These are phyloP conservation scores for Primulina eburnea DNA, from an alignment of 257 asterid genomes.

Conservation along the genomic window DNA sequence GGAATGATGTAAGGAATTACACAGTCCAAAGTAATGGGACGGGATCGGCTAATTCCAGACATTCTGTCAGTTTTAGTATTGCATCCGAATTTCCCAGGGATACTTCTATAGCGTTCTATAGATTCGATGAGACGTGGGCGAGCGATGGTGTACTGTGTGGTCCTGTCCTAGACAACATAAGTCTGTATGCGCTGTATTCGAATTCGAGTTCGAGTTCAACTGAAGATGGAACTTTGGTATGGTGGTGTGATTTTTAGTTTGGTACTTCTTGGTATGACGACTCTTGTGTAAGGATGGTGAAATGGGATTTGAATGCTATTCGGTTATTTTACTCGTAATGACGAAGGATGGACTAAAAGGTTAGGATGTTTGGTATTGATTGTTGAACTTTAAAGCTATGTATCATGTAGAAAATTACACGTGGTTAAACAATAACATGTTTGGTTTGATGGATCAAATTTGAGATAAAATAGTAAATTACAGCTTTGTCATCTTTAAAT, in stretches of 20 bases:
- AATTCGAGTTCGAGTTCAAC: background rate
- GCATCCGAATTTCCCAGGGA: background rate
- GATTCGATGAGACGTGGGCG: slow-evolving; percentile 22
- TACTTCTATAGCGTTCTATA: slow-evolving; percentile 19
- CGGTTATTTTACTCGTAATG: too few species aligned
- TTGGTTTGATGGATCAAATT: too few species aligned
- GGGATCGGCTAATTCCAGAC: slow-evolving; percentile 7
- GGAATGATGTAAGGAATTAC: slow-evolving; percentile 17
- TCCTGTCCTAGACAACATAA: slow-evolving; percentile 25
- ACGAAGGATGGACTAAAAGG: too few species aligned
- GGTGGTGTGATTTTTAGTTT: slow-evolving; percentile 10
- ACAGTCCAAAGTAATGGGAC: slow-evolving; percentile 22
- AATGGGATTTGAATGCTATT: too few species aligned
- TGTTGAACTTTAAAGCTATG: too few species aligned
- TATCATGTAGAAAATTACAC: too few species aligned
- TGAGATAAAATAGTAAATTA: too few species aligned
- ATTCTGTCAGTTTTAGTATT: slow-evolving; percentile 3
- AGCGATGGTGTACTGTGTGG: slow-evolving; percentile 26
- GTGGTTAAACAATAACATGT: too few species aligned
- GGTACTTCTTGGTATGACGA: slow-evolving; percentile 8
- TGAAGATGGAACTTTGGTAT: background rate
- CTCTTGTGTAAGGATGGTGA: slow-evolving; percentile 2
- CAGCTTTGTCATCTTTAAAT: too few species aligned
- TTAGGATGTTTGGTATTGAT: too few species aligned
- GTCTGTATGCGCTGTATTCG: background rate